Evolutionary conservation across 352 stramenopile species (phyloP).

Genomic region (Phytophthora agathidicida): DNA sequence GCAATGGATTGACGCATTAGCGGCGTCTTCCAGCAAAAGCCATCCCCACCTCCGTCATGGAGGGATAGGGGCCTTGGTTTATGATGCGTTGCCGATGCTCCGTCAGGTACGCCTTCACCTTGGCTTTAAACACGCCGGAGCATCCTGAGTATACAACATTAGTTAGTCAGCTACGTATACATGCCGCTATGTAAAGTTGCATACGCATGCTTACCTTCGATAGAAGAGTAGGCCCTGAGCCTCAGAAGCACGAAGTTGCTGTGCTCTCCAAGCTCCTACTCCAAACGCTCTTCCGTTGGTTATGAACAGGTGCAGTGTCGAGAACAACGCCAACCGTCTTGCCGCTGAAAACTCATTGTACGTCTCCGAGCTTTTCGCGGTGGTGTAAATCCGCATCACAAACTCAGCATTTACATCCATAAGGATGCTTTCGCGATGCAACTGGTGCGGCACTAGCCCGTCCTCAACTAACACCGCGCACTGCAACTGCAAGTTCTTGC

Average conservation of each 20-base stretch:
- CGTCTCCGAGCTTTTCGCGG: constrained; percentile 1
- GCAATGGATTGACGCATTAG: constrained; percentile 1
- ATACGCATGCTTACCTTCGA: too few species aligned
- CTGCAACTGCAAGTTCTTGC: background rate
- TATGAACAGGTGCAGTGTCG: constrained; percentile 1
- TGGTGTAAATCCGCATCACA: constrained; percentile 1
- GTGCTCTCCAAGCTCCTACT: too few species aligned
- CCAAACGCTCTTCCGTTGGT: background rate
- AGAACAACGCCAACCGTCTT: constrained; percentile 4
- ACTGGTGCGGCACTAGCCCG: constrained; percentile 5
- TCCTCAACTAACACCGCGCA: constrained; percentile 5
- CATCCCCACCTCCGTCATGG: constrained; percentile 5
- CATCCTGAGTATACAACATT: constrained; percentile 1
- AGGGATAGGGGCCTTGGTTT: background rate
- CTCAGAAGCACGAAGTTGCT: too few species aligned
- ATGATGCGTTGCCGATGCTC: background rate
- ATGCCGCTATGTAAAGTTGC: background rate
- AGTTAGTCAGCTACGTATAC: background rate
- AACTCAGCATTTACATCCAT: constrained; percentile 10
- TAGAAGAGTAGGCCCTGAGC: too few species aligned
- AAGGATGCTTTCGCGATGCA: background rate
- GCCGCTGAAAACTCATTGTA: background rate
- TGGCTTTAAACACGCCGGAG: background rate
- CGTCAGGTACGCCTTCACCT: too few species aligned
- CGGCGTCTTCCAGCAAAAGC: constrained; percentile 2